A percentile compares a stretch with the other conserved stretches of the same genome.
phyloP scores from a whole-genome alignment of 192 early-diverging fungal genomes.

The Kickxella alabastrina region DNA sequence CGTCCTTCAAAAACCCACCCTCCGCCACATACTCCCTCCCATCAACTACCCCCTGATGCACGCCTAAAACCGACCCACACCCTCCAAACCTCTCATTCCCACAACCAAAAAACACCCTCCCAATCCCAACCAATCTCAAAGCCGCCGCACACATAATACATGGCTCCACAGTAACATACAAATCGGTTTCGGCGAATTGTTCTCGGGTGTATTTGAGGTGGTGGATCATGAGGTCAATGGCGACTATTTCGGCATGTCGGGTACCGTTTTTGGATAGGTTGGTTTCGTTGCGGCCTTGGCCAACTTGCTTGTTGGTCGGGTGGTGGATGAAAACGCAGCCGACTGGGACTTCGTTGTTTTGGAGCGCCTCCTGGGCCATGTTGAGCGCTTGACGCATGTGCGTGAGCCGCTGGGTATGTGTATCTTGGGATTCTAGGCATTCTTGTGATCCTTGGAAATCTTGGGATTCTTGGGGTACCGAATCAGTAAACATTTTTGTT shows the following conservation, averaged over 20 bases:
- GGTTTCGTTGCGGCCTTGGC: slow-evolving; percentile 80
- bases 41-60: slow-evolving; percentile 56
- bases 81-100: slow-evolving; percentile 96
- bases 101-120: slow-evolving; percentile 88
- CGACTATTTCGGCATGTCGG: slow-evolving; percentile 91
- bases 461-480: too few species aligned
- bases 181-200: slow-evolving; percentile 54
- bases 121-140: slow-evolving; percentile 70
- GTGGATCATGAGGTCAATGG: slow-evolving; percentile 80
- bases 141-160: slow-evolving; percentile 98
- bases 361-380: slow-evolving; percentile 80
- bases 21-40: slow-evolving; percentile 57
- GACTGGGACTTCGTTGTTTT: slow-evolving; percentile 85
- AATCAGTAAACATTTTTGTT: too few species aligned
- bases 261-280: slow-evolving; percentile 87
- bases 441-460: too few species aligned
- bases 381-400: slow-evolving; percentile 29
- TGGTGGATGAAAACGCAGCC: slow-evolving; percentile 88
- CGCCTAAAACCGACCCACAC: slow-evolving; percentile 82
- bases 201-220: slow-evolving; percentile 24
- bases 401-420: slow-evolving; percentile 6
- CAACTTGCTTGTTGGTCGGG: slow-evolving; percentile 65
- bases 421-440: too few species aligned
- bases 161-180: slow-evolving; percentile 98
- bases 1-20: slow-evolving; percentile 68